A percentile compares a stretch with the other conserved stretches of the same genome.
These are phyloP conservation scores for Aspergillus thermomutatus DNA, from an alignment of 2,329 filamentous ascomycete genomes.

Conservation along the genomic window DNA sequence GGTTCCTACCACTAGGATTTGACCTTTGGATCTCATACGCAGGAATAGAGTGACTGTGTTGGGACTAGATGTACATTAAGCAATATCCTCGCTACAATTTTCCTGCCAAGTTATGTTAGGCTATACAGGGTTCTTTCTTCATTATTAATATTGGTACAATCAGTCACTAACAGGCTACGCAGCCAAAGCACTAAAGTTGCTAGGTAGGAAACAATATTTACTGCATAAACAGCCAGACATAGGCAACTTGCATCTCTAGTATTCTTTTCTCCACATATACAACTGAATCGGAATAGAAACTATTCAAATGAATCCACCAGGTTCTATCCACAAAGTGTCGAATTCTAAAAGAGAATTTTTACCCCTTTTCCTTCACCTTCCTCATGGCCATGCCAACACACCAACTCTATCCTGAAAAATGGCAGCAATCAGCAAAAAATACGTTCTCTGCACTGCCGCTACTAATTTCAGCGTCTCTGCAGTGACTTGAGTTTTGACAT, in stretches of 20 bases:
- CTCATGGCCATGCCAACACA: too few species aligned
- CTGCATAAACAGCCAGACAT: not conserved
- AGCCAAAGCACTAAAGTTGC: not conserved
- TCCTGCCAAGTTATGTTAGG: too few species aligned
- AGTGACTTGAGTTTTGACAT: not conserved
- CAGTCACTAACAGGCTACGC: not conserved
- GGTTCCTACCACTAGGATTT: too few species aligned
- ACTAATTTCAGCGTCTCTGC: not conserved
- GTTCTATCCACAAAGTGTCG: not conserved
- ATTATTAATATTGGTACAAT: not conserved
- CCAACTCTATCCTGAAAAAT: not conserved
- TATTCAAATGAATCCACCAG: not conserved
- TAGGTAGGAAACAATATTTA: not conserved
- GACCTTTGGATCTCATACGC: too few species aligned
- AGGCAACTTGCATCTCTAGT: not conserved
- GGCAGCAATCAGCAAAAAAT: not conserved
- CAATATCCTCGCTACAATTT: too few species aligned
- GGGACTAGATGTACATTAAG: too few species aligned
- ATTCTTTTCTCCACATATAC: too few species aligned
- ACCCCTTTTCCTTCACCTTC: not conserved
- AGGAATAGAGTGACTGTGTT: too few species aligned
- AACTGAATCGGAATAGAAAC: too few species aligned
- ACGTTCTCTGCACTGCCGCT: not conserved
- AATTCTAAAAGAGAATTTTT: not conserved
- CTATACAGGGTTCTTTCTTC: too few species aligned